These are phyloP conservation scores for Pichia eremophila DNA, from an alignment of 805 yeast species.

Conservation along the genomic window DNA sequence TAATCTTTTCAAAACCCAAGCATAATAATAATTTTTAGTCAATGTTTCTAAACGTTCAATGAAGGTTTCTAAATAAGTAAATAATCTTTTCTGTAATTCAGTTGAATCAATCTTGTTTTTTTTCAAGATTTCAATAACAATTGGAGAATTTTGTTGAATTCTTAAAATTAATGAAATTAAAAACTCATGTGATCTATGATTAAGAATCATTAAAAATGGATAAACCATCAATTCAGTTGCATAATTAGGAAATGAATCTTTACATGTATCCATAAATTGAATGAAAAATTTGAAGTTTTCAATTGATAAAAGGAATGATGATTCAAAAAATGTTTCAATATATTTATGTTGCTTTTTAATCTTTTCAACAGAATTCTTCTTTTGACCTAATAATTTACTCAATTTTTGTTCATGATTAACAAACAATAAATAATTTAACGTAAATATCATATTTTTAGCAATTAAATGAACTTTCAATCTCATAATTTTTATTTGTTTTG, in stretches of 20 bases:
- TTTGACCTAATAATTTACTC: conserved; percentile 23
- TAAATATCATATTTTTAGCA: conserved; percentile 39
- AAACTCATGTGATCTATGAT: conserved; percentile 49
- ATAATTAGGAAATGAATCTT: conserved; percentile 23
- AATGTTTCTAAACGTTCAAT: conserved; percentile 27
- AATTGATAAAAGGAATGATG: conserved; percentile 27
- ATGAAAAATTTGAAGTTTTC: conserved; percentile 30
- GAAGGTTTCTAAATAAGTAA: conserved; percentile 27
- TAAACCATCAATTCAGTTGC: conserved; percentile 39
- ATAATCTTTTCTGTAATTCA: conserved; percentile 25
- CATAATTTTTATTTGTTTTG: conserved; percentile 20
- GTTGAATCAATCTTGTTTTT: conserved; percentile 27
- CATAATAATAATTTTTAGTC: conserved; percentile 34
- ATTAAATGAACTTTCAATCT: conserved; percentile 25
- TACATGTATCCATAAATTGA: conserved; percentile 23
- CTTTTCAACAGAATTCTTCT: conserved; percentile 21
- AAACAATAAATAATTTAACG: conserved; percentile 39
- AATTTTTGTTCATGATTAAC: conserved; percentile 31
- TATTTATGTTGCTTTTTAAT: conserved; percentile 25
- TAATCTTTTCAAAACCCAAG: conserved; percentile 36
- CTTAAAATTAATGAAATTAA: conserved; percentile 47
- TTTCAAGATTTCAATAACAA: conserved; percentile 25
- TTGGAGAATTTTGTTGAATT: conserved; percentile 29
- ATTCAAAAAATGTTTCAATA: conserved; percentile 28
- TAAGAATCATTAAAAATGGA: conserved; percentile 42